Evolutionary conservation across 139 green algal genomes (phyloP), one percentile per base, ranked within the genome.

Genomic region (Eudorina sp.): DNA sequence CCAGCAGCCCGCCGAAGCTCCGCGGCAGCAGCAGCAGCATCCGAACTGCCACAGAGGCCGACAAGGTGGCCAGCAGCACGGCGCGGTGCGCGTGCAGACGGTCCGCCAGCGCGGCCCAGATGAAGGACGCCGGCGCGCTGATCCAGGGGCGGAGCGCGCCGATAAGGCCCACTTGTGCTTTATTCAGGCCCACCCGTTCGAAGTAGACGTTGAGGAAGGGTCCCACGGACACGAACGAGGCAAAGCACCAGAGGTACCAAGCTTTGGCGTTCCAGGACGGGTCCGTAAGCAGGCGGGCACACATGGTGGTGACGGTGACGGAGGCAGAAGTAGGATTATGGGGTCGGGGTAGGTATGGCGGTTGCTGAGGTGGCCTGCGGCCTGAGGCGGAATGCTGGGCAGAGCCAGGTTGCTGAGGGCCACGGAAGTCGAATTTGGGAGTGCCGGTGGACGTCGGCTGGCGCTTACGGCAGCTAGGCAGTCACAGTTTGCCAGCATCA

Each of bases 131-230:
- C 16, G 86, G 66, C 21, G 90, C 91, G 41, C 78, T 90, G 19
- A 85, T 62, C 89, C 89, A 92, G 31, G 89, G 89, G 3, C 53
- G 83, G 69, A 76, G 69, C 13, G 69, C 83, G 9, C 51, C 51
- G 3, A 73, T 36, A 9, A 83, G 73, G 11, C 73, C 73, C 45
- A 81, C 45, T 23, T 89, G 83, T 4, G 74, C 62, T 25, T 94
- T 90, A 0, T 21, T 83, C 18, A 95, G 62, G 36, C 93, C 93
- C 1, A 80, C 29, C 5, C 58, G n/a, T 0, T 92, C 43, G 83
- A 92, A 95, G 66, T 91, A 81, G 21, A 95, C 55, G 81, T 95
- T 95, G 25, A 96, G 46, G 74, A 91, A 95, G 5, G 93, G 93
- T 34, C 88, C 88, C 8, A 94, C 25, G 72, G 85, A 92, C 0